phyloP scores from a whole-genome alignment of 1,284 basidiomycete species.

The Puccinia hordei region DNA sequence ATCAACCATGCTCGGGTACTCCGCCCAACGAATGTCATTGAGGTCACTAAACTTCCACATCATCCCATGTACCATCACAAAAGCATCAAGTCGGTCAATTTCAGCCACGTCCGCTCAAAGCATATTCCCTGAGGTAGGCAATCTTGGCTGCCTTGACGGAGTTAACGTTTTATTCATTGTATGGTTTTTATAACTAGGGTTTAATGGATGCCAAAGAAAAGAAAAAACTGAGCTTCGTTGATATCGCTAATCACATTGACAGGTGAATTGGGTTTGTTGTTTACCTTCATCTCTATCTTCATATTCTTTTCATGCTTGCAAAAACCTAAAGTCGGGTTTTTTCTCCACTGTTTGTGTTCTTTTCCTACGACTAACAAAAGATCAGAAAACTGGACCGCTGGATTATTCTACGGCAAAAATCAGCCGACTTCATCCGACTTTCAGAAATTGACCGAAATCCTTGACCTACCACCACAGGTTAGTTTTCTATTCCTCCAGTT shows the following conservation, averaged over 20 bases:
- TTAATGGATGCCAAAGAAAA: constrained; percentile 16
- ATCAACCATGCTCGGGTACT: not conserved
- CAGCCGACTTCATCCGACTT: constrained; percentile 7
- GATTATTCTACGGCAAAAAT: constrained; percentile 21
- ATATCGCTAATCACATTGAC: constrained; percentile 25
- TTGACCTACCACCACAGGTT: not conserved
- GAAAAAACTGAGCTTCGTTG: constrained; percentile 10
- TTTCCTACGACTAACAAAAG: constrained; percentile 6
- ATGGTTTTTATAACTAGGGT: not conserved
- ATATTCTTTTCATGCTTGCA: not conserved
- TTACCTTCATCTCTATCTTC: not conserved
- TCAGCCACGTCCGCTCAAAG: not conserved
- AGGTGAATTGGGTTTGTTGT: constrained; percentile 29
- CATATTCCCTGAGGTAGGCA: not conserved
- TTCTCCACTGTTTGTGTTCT: not conserved
- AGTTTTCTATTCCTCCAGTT: not conserved
- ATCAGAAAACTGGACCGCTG: constrained; percentile 34
- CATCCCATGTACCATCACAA: not conserved
- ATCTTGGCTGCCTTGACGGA: not conserved
- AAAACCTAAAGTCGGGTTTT: not conserved
- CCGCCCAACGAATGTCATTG: not conserved
- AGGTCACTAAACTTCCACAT: not conserved
- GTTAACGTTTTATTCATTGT: not conserved
- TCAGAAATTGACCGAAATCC: not conserved
- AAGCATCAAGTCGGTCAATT: not conserved